Evolutionary conservation across 2,329 filamentous ascomycete genomes (phyloP).

Genomic region (Sporothrix variecibatus): DNA sequence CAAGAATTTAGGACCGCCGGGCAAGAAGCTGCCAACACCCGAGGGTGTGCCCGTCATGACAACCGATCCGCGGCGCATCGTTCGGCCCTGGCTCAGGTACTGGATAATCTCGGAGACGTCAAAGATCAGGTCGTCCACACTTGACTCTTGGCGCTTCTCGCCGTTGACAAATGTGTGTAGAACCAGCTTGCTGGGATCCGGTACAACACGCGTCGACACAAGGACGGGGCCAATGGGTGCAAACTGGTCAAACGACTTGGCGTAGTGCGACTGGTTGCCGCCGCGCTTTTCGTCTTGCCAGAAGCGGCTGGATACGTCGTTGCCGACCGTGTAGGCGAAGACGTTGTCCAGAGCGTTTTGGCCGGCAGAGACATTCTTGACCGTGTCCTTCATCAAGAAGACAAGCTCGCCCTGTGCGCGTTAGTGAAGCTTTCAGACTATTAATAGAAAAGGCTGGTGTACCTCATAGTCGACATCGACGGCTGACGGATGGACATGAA

Average conservation of each 20-base stretch:
- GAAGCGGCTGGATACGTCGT: slow-evolving; percentile 54
- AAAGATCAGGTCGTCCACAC: slow-evolving; percentile 49
- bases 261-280: slow-evolving; percentile 50
- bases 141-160: slow-evolving; percentile 47
- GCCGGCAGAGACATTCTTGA: no score
- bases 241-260: slow-evolving; percentile 54
- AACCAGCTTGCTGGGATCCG: slow-evolving; percentile 34
- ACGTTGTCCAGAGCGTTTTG: slow-evolving; percentile 34
- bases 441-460: no score
- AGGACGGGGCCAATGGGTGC: slow-evolving; percentile 52
- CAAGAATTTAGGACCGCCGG: slow-evolving; percentile 32
- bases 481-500: no score
- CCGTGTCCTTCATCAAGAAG: no score
- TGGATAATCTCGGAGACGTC: slow-evolving; percentile 43
- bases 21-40: slow-evolving; percentile 42
- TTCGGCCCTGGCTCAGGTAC: slow-evolving; percentile 45
- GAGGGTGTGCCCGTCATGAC: slow-evolving; percentile 47
- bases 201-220: slow-evolving; percentile 31
- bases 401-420: no score
- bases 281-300: slow-evolving; percentile 48
- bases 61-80: slow-evolving; percentile 47
- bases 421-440: no score
- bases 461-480: no score
- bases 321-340: slow-evolving; percentile 58
- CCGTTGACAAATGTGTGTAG: slow-evolving; percentile 48